Conservation (phyloP, 1,284 basidiomycete species). For the Apiotrichum veenhuisii region DNA sequence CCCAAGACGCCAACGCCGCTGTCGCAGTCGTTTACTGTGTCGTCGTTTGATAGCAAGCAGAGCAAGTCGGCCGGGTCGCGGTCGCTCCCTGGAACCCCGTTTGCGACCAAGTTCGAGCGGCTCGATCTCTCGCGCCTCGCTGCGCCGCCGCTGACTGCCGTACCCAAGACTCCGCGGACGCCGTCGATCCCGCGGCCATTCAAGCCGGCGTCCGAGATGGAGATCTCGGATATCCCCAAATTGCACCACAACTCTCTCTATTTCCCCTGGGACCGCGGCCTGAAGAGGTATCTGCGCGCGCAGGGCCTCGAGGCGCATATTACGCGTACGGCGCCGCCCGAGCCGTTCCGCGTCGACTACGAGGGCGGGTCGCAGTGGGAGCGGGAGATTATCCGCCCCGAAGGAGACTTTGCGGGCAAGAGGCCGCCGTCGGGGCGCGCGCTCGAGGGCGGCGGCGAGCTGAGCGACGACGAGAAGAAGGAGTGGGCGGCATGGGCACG, state of each 20-base stretch:
- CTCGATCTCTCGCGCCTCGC: not conserved
- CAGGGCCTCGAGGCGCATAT: not conserved
- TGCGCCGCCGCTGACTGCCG: not conserved
- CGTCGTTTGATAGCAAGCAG: not conserved
- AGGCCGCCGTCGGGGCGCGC: not conserved
- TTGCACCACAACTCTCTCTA: not conserved
- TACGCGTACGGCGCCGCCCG: not conserved
- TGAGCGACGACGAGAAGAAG: not conserved
- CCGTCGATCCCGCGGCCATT: not conserved
- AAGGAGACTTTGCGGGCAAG: constrained; percentile 1
- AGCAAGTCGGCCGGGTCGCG: not conserved
- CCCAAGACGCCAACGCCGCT: not conserved
- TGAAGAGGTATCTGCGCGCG: not conserved
- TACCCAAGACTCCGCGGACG: not conserved
- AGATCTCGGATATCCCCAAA: not conserved
- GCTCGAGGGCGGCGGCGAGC: constrained; percentile 2
- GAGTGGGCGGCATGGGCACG: constrained; percentile 3
- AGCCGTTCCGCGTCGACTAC: constrained; percentile 2
- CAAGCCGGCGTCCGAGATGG: not conserved
- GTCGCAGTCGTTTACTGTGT: not conserved
- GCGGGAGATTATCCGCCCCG: constrained; percentile 1
- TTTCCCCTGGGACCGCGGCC: constrained; percentile 5
- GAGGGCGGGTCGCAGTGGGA: not conserved
- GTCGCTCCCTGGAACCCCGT: not conserved
- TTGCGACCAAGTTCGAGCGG: not conserved